phyloP scores from a whole-genome alignment of 345 rosid species.

The Populus ilicifolia region DNA sequence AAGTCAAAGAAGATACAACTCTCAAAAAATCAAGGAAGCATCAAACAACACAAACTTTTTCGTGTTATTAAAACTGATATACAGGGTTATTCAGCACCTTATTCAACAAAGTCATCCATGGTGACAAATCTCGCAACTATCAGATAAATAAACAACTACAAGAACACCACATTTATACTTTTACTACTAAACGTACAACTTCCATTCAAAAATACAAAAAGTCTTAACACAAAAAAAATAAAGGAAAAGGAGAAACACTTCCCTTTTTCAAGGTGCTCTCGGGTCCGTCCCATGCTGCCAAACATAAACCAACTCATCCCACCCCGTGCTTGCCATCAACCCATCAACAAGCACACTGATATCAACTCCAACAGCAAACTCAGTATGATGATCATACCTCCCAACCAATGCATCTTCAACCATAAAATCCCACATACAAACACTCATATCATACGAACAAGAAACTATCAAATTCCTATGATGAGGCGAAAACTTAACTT shows the following conservation, averaged over 20 bases:
- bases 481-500: slow-evolving; percentile 85
- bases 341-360: slow-evolving; percentile 96
- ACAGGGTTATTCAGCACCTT: slow-evolving; percentile 1
- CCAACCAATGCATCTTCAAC: slow-evolving; percentile 85
- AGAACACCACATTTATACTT: background rate
- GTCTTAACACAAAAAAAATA: background rate
- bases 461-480: slow-evolving; percentile 63
- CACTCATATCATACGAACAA: slow-evolving; percentile 86
- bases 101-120: background rate
- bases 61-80: slow-evolving; percentile 9
- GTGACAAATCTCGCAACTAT: background rate
- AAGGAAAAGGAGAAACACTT: background rate
- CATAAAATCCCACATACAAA: slow-evolving; percentile 83
- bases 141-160: background rate
- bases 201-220: background rate
- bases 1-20: background rate
- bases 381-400: slow-evolving; percentile 80
- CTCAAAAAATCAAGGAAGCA: background rate
- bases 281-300: slow-evolving; percentile 98
- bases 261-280: slow-evolving; percentile 47
- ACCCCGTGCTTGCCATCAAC: slow-evolving; percentile 78
- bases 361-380: slow-evolving; percentile 82
- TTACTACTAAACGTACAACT: background rate
- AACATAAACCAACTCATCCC: slow-evolving; percentile 89
- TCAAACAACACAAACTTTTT: background rate